A percentile compares a stretch with the other conserved stretches of the same genome.
Conservation (phyloP, 2,329 filamentous ascomycete genomes). For the Peltaster fructicola region DNA sequence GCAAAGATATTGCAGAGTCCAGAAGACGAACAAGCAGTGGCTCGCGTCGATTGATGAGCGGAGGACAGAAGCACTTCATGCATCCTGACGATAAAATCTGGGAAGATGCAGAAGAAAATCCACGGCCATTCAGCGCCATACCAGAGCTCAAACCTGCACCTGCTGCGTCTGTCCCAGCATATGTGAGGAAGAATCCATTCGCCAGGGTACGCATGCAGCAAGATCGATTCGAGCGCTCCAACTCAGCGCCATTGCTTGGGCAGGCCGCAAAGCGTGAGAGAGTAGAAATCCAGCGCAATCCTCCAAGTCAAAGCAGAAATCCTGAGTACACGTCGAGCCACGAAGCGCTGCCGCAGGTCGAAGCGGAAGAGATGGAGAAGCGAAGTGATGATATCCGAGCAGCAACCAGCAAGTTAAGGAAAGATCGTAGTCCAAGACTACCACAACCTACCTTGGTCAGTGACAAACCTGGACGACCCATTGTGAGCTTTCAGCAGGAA, state of each 20-base stretch:
- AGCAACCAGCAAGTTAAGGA: conserved; percentile 76
- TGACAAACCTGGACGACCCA: conserved; percentile 74
- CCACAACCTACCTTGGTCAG: conserved; percentile 83
- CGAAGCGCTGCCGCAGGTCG: conserved; percentile 17
- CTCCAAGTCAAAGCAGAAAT: conserved; percentile 67
- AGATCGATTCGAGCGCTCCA: conserved; percentile 26
- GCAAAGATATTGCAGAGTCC: conserved; percentile 17
- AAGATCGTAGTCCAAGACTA: conserved; percentile 70
- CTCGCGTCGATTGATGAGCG: conserved; percentile 52
- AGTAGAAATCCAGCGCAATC: conserved; percentile 69
- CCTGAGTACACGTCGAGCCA: conserved; percentile 59
- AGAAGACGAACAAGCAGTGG: conserved; percentile 42
- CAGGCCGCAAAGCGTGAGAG: conserved; percentile 21
- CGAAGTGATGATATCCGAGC: conserved; percentile 70
- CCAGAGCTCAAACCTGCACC: conserved; percentile 14
- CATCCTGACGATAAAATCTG: conserved; percentile 66
- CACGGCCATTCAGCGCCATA: conserved; percentile 7
- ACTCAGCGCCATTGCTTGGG: conserved; percentile 27
- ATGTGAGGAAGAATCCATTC: conserved; percentile 47
- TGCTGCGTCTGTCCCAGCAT: conserved; percentile 18
- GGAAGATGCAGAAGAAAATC: conserved; percentile 55
- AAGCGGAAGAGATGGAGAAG: background rate
- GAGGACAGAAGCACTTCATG: conserved; percentile 47
- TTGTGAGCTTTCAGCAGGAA: conserved; percentile 86
- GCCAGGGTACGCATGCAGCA: conserved; percentile 40